phyloP scores from a whole-genome alignment of 2,329 filamentous ascomycete species.

The Colletotrichum siamense region DNA sequence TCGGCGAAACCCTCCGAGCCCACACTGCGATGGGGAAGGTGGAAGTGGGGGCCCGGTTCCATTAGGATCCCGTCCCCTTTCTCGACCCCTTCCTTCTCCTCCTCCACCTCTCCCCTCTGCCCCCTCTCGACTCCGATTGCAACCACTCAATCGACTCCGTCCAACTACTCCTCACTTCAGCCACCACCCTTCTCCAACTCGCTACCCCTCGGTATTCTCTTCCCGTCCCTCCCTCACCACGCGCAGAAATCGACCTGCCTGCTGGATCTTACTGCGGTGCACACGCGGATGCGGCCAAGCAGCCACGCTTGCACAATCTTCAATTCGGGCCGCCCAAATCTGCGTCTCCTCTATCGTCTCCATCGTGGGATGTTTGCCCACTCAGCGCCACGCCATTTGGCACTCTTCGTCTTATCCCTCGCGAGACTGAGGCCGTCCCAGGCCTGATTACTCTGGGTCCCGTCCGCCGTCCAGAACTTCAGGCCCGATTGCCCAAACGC shows the following conservation, averaged over 20 bases:
- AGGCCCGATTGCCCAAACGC: not conserved
- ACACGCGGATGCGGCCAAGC: not conserved
- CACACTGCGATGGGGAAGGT: not conserved
- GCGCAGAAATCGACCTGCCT: not conserved
- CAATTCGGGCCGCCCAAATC: constrained; percentile 6
- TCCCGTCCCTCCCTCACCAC: not conserved
- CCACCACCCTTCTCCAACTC: constrained; percentile 10
- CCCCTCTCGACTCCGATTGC: not conserved
- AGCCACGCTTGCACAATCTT: not conserved
- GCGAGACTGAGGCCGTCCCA: not conserved
- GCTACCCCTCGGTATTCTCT: constrained; percentile 3
- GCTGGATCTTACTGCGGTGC: not conserved
- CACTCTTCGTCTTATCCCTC: not conserved
- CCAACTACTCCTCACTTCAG: not conserved
- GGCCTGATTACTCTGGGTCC: constrained; percentile 9
- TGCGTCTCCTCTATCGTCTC: not conserved
- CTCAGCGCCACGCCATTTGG: not conserved
- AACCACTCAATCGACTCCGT: not conserved
- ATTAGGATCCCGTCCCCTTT: not conserved
- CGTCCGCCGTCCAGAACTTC: constrained; percentile 2
- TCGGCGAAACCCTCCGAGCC: not conserved
- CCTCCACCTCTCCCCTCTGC: not conserved
- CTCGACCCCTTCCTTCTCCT: not conserved
- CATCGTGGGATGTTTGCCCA: constrained; percentile 18
- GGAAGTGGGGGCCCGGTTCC: not conserved